These are phyloP conservation scores for Colletotrichum lini DNA, from an alignment of 2,329 filamentous ascomycete genomes.

Conservation along the genomic window DNA sequence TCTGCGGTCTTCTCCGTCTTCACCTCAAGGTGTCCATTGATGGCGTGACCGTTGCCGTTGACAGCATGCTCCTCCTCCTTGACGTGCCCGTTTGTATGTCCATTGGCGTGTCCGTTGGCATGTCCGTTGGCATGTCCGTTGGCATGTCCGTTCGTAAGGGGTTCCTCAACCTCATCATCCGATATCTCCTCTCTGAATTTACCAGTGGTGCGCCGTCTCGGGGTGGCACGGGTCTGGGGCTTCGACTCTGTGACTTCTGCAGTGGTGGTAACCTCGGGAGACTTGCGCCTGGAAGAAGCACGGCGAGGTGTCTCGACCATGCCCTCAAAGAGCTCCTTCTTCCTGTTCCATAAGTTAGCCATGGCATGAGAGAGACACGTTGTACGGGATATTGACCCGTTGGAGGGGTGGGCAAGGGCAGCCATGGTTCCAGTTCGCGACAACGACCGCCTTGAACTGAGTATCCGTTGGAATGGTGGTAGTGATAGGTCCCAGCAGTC, in stretches of 20 bases:
- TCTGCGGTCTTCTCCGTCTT: constrained; percentile 8
- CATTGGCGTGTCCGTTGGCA: constrained; percentile 44
- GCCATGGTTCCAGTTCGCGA: constrained; percentile 16
- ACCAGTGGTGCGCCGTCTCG: constrained; percentile 62
- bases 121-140: constrained; percentile 50
- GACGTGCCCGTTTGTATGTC: constrained; percentile 28
- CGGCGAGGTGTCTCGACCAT: constrained; percentile 72
- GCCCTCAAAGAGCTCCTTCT: constrained; percentile 73
- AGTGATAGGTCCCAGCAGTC: constrained; percentile 11
- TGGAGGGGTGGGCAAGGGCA: background rate
- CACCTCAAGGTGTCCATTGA: constrained; percentile 13
- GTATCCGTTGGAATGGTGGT: background rate
- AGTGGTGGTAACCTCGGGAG: constrained; percentile 50
- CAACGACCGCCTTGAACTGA: background rate
- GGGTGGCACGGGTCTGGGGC: constrained; percentile 49
- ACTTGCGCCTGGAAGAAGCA: constrained; percentile 63
- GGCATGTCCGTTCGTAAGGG: constrained; percentile 44
- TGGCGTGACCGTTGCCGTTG: constrained; percentile 10
- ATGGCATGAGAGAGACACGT: no score
- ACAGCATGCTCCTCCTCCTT: constrained; percentile 14
- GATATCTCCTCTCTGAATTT: constrained; percentile 65
- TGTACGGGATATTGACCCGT: constrained; percentile 16
- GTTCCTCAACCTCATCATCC: constrained; percentile 56
- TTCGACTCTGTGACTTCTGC: constrained; percentile 39
- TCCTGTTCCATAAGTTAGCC: constrained; percentile 55